Percentiles rank a stretch among this genome's conserved stretches.
These are phyloP conservation scores for Leishmania tropica DNA, from an alignment of 208 protist genomes.

Conservation along the genomic window DNA sequence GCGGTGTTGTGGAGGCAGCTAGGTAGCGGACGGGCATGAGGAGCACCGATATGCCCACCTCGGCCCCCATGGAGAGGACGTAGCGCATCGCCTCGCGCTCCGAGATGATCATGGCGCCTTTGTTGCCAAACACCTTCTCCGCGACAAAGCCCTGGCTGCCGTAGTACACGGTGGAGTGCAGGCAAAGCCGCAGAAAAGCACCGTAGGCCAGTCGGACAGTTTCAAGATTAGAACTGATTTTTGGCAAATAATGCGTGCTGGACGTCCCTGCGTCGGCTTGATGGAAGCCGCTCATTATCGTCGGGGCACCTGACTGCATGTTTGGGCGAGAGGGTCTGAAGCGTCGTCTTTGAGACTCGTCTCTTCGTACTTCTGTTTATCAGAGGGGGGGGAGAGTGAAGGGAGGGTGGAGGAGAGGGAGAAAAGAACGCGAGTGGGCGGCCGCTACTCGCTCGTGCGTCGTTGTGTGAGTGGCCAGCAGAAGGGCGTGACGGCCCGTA, in stretches of 20 bases:
- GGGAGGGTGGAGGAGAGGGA: not conserved
- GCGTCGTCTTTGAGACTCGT: not conserved
- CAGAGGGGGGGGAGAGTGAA: not conserved
- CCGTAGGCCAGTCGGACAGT: conserved; percentile 60
- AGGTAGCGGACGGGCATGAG: conserved; percentile 71
- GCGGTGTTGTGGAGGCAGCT: conserved; percentile 71
- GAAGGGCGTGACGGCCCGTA: not conserved
- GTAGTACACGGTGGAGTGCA: conserved; percentile 68
- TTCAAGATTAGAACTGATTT: conserved; percentile 58
- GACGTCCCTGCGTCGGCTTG: conserved; percentile 17
- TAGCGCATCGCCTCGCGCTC: conserved; percentile 54
- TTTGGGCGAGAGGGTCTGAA: not conserved
- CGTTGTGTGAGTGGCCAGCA: not conserved
- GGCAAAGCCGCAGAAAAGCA: conserved; percentile 66
- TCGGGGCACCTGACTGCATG: not conserved
- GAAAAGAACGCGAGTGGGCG: not conserved
- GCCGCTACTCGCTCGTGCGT: not conserved
- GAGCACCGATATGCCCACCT: conserved; percentile 69
- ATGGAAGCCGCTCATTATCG: conserved; percentile 21
- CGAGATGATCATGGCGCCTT: conserved; percentile 25
- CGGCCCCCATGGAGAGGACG: conserved; percentile 47
- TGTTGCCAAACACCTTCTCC: conserved; percentile 45
- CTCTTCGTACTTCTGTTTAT: not conserved
- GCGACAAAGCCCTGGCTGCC: conserved; percentile 45
- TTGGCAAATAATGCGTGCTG: conserved; percentile 39